These are phyloP conservation scores for Penicillium robsamsonii DNA, from an alignment of 495 filamentous ascomycete genomes.

Conservation along the genomic window DNA sequence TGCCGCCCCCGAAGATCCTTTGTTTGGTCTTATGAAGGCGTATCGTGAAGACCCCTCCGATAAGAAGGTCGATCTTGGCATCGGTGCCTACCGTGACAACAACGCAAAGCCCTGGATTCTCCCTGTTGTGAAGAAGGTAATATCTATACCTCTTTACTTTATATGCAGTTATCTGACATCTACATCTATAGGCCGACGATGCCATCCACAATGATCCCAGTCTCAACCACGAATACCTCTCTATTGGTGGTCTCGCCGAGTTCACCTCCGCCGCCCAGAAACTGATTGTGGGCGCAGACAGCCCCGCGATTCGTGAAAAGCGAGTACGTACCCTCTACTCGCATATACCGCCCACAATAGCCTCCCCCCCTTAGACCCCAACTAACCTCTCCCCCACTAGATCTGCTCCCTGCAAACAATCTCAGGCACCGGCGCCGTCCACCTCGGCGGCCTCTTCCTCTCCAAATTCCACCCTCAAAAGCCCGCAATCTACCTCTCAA, in stretches of 20 bases:
- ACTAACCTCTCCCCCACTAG: constrained; percentile 20
- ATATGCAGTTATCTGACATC: constrained; percentile 8
- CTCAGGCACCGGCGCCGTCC: constrained; percentile 59
- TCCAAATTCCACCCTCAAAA: constrained; percentile 53
- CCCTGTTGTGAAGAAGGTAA: constrained; percentile 91
- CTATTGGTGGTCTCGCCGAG: constrained; percentile 81
- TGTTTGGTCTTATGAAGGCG: constrained; percentile 90
- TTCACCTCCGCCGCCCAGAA: constrained; percentile 88
- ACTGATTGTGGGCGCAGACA: constrained; percentile 77
- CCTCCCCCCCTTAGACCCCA: not conserved
- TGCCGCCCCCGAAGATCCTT: constrained; percentile 88
- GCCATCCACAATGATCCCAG: constrained; percentile 81
- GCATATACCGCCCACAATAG: not conserved
- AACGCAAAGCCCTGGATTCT: constrained; percentile 98
- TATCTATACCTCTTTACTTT: constrained; percentile 16
- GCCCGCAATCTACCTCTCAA: constrained; percentile 81
- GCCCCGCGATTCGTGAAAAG: constrained; percentile 79
- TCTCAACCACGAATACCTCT: constrained; percentile 97
- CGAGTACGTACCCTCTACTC: constrained; percentile 50
- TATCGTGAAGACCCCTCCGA: constrained; percentile 79
- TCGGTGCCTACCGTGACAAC: constrained; percentile 94
- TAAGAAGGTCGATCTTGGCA: constrained; percentile 92
- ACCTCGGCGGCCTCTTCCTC: constrained; percentile 57
- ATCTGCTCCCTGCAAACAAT: constrained; percentile 57
- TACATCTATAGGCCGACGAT: constrained; percentile 72